Conservation (phyloP, 441 rosid species). For the Daphne laureola region DNA sequence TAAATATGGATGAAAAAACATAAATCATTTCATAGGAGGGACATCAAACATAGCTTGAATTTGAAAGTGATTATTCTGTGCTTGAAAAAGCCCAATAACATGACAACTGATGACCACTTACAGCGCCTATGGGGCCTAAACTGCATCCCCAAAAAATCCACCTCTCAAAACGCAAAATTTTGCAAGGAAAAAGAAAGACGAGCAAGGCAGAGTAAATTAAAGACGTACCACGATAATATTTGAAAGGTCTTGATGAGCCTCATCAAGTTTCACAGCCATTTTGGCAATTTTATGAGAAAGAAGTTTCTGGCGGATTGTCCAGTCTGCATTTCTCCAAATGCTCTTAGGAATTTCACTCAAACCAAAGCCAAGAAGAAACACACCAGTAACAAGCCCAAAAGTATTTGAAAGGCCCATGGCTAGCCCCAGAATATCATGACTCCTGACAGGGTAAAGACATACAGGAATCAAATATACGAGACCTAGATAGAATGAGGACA, state of each 20-base stretch:
- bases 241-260: constrained; percentile 94
- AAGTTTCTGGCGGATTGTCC: constrained; percentile 89
- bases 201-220: neutral
- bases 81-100: too few relatives aligned
- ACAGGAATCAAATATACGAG: constrained; percentile 4
- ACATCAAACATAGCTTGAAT: too few relatives aligned
- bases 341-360: constrained; percentile 91
- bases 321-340: constrained; percentile 85
- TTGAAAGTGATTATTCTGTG: too few relatives aligned
- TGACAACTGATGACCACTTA: too few relatives aligned
- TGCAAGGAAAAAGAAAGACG: too few relatives aligned
- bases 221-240: constrained; percentile 91
- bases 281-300: constrained; percentile 95
- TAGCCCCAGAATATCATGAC: constrained; percentile 60
- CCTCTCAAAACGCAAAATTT: too few relatives aligned
- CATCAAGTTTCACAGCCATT: constrained; percentile 93
- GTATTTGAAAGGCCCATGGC: constrained; percentile 99
- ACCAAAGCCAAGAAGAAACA: constrained; percentile 98
- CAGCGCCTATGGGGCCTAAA: too few relatives aligned
- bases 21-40: too few relatives aligned
- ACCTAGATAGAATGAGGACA: constrained; percentile 13
- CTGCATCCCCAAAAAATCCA: too few relatives aligned
- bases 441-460: constrained; percentile 36
- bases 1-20: too few relatives aligned
- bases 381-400: constrained; percentile 96